Evolutionary conservation across 1,139 yeast genomes (phyloP), one percentile per base, ranked within the genome.

Genomic region (Taiozyma sp.): DNA sequence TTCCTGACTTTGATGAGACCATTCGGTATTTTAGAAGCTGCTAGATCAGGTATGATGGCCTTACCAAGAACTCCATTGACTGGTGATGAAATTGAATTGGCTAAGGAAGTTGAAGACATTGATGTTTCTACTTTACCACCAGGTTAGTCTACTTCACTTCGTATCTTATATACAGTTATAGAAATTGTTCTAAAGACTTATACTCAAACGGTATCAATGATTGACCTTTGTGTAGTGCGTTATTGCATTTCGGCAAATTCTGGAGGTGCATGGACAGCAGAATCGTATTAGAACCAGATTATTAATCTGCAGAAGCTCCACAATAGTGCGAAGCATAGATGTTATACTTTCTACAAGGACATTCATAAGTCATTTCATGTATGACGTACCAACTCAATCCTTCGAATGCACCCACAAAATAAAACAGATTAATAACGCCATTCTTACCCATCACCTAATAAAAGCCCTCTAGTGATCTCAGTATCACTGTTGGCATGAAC

Each of bases 1-100:
- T 91, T 91, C 70, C 81, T 93, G 67, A 89, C 88, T 59, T 81
- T 93, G 65, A 78, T 92, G 66, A 95, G 90, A 67, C 99, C 99
- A 48, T 93, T 93, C 67, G 99, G 99, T 64, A 85, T 93, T 54
- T 79, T 93, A 68, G 99, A 93, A 73, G 87, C 93, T 62, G 97
- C 98, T 47, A 83, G 99, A 73, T 87, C 96, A 27, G 99, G 99
- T 72, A 90, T 92, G 96, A 90, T 93, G 91, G 99, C 98, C 10
- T 78, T 93, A 65, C 96, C 98, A 66, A 84, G 98, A 79, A 90
- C 98, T 48, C 97, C 97, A 47, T 74, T 90, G 63, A 55, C 63
- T 43, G 79, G 77, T 53, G 70, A 71, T 34, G 75, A 70, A 42
- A 80, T 77, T 47, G 82, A 78, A 36, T 79, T 73, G 29, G 70